A percentile compares a stretch with the other conserved stretches of the same genome.
phyloP scores from a whole-genome alignment of 257 asterid genomes.

The Cynanchum wilfordii region DNA sequence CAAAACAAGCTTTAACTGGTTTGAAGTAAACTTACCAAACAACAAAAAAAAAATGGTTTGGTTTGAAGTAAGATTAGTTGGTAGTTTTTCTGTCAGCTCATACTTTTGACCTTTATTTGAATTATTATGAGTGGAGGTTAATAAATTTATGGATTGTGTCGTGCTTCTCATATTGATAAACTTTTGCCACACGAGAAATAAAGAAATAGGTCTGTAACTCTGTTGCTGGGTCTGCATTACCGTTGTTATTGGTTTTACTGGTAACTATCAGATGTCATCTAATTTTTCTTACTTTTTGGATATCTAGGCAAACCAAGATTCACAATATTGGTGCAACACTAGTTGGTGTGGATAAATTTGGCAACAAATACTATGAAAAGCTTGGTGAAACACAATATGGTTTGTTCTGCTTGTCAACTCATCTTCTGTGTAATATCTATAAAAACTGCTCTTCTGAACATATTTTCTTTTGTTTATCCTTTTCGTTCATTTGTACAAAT shows the following conservation, averaged over 20 bases:
- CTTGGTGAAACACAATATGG: conserved; percentile 86
- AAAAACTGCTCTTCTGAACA: not conserved
- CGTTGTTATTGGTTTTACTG: not conserved
- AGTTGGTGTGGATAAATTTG: conserved; percentile 87
- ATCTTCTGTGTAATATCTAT: not conserved
- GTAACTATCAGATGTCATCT: not conserved
- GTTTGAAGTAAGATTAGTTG: not conserved
- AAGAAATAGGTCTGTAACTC: not conserved
- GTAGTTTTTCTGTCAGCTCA: not conserved
- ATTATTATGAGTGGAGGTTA: not conserved
- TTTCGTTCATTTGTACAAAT: not conserved
- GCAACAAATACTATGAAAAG: conserved; percentile 88
- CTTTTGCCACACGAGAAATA: not conserved
- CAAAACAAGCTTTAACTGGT: not conserved
- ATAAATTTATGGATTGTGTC: not conserved
- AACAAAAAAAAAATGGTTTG: not conserved
- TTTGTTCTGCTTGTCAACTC: conserved; percentile 29
- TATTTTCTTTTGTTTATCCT: not conserved
- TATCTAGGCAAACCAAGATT: conserved; percentile 79
- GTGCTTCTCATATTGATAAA: not conserved
- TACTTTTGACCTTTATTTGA: not conserved
- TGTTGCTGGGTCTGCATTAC: not conserved
- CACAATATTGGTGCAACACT: conserved; percentile 91
- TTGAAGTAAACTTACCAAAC: not conserved
- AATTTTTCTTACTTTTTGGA: conserved; percentile 8